Evolutionary conservation across 2,329 filamentous ascomycete genomes (phyloP).

Genomic region (Penicillium sp.): DNA sequence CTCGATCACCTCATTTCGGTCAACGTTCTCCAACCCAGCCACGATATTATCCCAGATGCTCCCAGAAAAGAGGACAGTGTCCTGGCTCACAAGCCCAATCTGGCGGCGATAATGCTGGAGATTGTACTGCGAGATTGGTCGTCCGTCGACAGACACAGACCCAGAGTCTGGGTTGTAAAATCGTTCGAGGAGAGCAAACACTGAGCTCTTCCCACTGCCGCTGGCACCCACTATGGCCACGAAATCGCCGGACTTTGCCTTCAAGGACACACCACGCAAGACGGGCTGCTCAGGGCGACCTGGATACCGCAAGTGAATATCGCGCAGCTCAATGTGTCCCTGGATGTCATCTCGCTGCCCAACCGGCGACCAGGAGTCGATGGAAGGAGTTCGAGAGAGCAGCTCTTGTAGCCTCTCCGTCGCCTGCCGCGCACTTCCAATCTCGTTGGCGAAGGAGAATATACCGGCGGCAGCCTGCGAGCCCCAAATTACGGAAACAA

Average conservation of each 20-base stretch:
- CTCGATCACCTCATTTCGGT: background rate
- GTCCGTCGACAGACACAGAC: background rate
- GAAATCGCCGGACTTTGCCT: conserved; percentile 48
- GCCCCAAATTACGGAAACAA: conserved; percentile 44
- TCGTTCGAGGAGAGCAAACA: conserved; percentile 56
- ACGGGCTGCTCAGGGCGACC: conserved; percentile 17
- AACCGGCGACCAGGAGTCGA: conserved; percentile 14
- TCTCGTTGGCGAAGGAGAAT: conserved; percentile 35
- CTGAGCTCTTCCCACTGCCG: conserved; percentile 65
- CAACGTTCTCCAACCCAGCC: background rate
- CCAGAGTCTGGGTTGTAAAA: conserved; percentile 63
- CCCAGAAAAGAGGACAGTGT: background rate
- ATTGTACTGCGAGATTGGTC: background rate
- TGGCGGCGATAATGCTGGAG: background rate
- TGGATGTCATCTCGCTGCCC: background rate
- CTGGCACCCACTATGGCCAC: conserved; percentile 57
- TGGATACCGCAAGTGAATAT: conserved; percentile 41
- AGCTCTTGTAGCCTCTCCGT: conserved; percentile 37
- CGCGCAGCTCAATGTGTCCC: conserved; percentile 38
- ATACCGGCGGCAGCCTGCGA: conserved; percentile 30
- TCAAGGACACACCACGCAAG: conserved; percentile 18
- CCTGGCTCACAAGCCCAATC: background rate
- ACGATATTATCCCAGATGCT: conserved; percentile 1
- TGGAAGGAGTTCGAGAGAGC: conserved; percentile 50
- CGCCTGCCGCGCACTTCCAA: conserved; percentile 31